Conservation (phyloP, 2,329 filamentous ascomycete species). For the Lecanosticta acicola region DNA sequence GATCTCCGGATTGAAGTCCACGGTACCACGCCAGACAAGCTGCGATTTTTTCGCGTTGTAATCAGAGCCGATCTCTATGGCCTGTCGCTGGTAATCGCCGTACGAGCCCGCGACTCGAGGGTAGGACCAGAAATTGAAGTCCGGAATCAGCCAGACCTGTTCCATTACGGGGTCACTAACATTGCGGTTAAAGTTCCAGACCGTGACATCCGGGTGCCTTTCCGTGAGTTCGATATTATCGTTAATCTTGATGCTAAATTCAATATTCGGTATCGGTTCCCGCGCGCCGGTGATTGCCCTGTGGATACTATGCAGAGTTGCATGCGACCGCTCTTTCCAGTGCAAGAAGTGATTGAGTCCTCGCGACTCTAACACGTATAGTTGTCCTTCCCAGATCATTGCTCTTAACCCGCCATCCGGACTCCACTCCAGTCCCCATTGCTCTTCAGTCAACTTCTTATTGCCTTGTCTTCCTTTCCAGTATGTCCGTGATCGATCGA, state of each 20-base stretch:
- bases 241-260: conserved; percentile 46
- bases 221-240: conserved; percentile 38
- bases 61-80: conserved; percentile 21
- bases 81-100: conserved; percentile 22
- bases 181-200: conserved; percentile 39
- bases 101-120: conserved; percentile 28
- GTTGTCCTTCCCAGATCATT: conserved; percentile 34
- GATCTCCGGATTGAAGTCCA: conserved; percentile 29
- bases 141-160: conserved; percentile 47
- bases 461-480: conserved; percentile 19
- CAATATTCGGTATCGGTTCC: conserved; percentile 42
- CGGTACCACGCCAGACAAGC: conserved; percentile 46
- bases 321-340: conserved; percentile 31
- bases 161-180: conserved; percentile 30
- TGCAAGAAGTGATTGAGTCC: conserved; percentile 28
- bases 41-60: conserved; percentile 41
- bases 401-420: conserved; percentile 31
- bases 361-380: conserved; percentile 34
- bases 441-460: conserved; percentile 25
- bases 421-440: conserved; percentile 29
- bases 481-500: conserved; percentile 28
- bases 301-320: conserved; percentile 45
- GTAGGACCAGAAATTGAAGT: conserved; percentile 52
- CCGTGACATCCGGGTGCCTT: conserved; percentile 28
- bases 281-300: conserved; percentile 43